Evolutionary conservation across 148 eudicot genomes (phyloP), one percentile per base, ranked within the genome.

Genomic region (Rhododendron ferrugineum): DNA sequence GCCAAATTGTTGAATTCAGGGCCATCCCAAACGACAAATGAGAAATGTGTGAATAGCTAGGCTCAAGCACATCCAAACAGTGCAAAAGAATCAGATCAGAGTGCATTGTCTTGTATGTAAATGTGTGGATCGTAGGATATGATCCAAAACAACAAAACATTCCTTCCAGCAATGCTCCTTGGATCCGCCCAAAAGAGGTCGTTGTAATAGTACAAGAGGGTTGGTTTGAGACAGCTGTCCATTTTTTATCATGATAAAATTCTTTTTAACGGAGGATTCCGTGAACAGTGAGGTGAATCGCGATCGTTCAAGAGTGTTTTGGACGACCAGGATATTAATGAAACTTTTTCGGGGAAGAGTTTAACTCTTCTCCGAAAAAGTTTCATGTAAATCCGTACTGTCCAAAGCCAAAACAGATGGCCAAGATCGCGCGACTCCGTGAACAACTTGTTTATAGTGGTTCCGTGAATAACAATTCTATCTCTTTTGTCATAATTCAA

Each of bases 101-200:
- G 60, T 11, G 75, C 75, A 5, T 14, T 70, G 37, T 70, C 37
- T 30, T 70, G 75, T 30, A 1, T 70, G 75, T 14, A 70, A 18
- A 30, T 30, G 40, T 70, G 75, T 70, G 75, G 75, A 70, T 30
- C 0, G 37, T 70, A 30, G 3, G 75, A 70, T 70, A 32, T 70
- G 20, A 30, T 70, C 75, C 75, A 32, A 66, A 66, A 30, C 14
- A 40, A 30, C 75, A 30, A 70, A 70, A 70, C 75, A 28, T 13
- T 70, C 75, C 26, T 11, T 78, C 80, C 49, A 46, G 0, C 26
- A 11, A 23, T 46, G 0, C 50, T 78, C 60, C 81, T 40, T 79
- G 81, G 81, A 79, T 79, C 60, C 81, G 0, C 81, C 81, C 81
- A 46, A 79, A 78, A 79, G 81, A 14, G n/a, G 81, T 20, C 26